Conservation (phyloP, 495 filamentous ascomycete species). For the Cercophora newfieldiana region DNA sequence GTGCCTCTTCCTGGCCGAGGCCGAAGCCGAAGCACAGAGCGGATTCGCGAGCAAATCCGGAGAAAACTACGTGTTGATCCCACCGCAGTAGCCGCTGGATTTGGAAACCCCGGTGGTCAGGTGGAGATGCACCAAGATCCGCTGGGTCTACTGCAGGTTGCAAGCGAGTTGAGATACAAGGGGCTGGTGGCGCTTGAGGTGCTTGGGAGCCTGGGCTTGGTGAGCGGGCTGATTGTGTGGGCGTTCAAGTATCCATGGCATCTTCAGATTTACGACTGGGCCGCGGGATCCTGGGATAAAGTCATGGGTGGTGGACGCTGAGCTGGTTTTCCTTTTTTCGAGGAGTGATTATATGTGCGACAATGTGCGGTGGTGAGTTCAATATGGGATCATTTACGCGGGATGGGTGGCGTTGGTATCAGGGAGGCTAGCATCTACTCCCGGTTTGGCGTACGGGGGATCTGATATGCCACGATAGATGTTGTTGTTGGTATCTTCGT, state of each 20-base stretch:
- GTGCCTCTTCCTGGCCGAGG: constrained; percentile 42
- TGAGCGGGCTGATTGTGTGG: constrained; percentile 75
- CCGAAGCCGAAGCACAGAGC: constrained; percentile 1
- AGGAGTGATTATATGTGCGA: neutral
- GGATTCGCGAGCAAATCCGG: constrained; percentile 5
- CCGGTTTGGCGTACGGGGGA: neutral
- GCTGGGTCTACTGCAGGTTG: constrained; percentile 69
- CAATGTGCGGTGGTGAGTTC: neutral
- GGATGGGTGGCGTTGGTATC: neutral
- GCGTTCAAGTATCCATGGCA: constrained; percentile 37
- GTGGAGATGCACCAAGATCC: constrained; percentile 58
- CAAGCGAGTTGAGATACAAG: constrained; percentile 63
- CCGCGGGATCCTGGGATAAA: constrained; percentile 33
- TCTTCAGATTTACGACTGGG: constrained; percentile 26
- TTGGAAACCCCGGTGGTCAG: neutral
- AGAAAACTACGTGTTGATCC: constrained; percentile 13
- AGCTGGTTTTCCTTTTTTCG: neutral
- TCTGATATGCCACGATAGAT: neutral
- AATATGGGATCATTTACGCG: neutral
- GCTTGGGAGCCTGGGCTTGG: constrained; percentile 69
- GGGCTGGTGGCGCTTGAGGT: constrained; percentile 75
- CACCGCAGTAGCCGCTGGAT: neutral
- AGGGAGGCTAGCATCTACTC: neutral
- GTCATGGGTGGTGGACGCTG: constrained; percentile 12
- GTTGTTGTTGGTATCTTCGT: neutral